These are phyloP conservation scores for Trametes cingulata DNA, from an alignment of 768 basidiomycete species.

Conservation along the genomic window DNA sequence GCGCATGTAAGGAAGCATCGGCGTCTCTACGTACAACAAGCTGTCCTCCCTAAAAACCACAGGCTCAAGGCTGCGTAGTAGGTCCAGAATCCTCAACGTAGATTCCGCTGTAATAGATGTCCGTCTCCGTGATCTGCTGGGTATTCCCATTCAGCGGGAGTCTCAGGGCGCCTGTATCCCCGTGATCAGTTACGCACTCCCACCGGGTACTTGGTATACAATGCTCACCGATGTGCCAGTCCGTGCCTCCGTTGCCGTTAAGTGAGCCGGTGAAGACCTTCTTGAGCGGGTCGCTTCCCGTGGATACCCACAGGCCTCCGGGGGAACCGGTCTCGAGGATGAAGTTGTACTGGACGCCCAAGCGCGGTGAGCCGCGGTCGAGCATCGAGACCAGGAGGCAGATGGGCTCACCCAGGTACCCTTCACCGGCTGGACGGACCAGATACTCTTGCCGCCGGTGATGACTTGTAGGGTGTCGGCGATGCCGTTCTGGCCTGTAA, in stretches of 20 bases:
- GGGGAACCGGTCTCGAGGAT: constrained; percentile 26
- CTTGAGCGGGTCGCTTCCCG: constrained; percentile 20
- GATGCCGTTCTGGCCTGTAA: constrained; percentile 24
- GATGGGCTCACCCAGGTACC: constrained; percentile 22
- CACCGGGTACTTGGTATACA: not conserved
- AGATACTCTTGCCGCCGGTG: constrained; percentile 27
- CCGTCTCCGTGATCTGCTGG: constrained; percentile 24
- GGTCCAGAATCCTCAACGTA: constrained; percentile 27
- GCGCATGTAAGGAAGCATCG: too few species aligned
- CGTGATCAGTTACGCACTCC: not conserved
- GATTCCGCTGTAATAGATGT: constrained; percentile 23
- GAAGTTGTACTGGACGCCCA: constrained; percentile 21
- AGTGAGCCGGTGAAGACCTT: constrained; percentile 27
- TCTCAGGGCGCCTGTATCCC: constrained; percentile 20
- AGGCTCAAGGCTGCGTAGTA: constrained; percentile 24
- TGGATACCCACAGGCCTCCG: constrained; percentile 30
- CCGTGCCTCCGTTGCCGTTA: constrained; percentile 23
- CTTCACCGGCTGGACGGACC: constrained; percentile 26
- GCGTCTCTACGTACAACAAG: too few species aligned
- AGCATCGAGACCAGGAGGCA: not conserved
- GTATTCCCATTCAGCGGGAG: constrained; percentile 22
- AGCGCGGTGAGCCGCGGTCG: not conserved
- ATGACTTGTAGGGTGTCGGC: constrained; percentile 27
- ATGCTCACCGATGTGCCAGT: constrained; percentile 26
- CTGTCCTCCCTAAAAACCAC: too few species aligned